A percentile compares a stretch with the other conserved stretches of the same genome.
Conservation (phyloP, 768 basidiomycete genomes). For the Naganishia kalamii region DNA sequence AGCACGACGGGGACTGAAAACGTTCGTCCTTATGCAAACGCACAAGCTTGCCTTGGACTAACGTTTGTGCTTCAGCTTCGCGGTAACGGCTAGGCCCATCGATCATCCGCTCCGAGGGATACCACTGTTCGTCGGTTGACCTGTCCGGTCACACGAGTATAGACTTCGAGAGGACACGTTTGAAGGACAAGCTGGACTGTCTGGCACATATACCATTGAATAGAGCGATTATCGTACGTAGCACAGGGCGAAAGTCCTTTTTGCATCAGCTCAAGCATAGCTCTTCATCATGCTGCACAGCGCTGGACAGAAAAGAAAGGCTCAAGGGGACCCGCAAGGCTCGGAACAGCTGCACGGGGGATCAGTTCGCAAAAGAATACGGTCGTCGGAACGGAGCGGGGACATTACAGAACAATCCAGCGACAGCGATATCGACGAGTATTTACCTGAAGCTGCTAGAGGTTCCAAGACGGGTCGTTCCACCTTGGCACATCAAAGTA, state of each 20-base stretch:
- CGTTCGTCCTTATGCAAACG: too few species aligned
- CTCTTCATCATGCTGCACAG: not conserved
- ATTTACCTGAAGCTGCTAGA: slow-evolving; percentile 16
- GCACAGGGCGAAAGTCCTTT: too few species aligned
- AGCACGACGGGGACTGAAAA: too few species aligned
- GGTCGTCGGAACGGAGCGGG: not conserved
- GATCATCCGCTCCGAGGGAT: too few species aligned
- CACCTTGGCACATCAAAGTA: not conserved
- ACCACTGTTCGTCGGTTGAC: not conserved
- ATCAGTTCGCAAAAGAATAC: not conserved
- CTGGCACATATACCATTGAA: not conserved
- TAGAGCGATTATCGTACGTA: too few species aligned
- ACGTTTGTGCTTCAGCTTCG: too few species aligned
- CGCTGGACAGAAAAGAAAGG: not conserved
- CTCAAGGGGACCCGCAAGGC: not conserved
- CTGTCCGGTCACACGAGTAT: not conserved
- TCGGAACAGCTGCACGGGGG: not conserved
- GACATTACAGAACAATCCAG: not conserved
- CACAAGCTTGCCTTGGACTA: too few species aligned
- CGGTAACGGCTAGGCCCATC: too few species aligned
- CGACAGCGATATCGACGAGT: slow-evolving; percentile 4
- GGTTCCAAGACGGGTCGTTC: not conserved
- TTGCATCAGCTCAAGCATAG: not conserved
- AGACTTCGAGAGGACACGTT: not conserved
- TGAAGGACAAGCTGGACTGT: not conserved